Evolutionary conservation across 768 basidiomycete species (phyloP).

Genomic region (Tubosaeta sp.): DNA sequence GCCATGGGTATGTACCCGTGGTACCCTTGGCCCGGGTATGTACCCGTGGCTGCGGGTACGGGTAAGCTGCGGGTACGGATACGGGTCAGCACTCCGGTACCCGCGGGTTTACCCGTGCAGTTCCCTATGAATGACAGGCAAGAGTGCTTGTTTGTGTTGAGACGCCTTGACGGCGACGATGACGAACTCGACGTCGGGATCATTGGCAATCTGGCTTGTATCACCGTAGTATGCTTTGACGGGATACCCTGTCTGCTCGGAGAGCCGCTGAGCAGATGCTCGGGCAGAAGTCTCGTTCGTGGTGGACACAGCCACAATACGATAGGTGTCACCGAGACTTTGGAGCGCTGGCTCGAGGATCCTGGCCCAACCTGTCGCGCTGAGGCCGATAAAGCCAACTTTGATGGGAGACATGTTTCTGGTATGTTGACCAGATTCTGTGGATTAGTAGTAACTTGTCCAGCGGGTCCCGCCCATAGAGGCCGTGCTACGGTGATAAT

Average conservation of each 20-base stretch:
- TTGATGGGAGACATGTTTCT: background rate
- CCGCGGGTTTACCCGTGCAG: too few species aligned
- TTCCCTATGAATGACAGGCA: slow-evolving; percentile 12
- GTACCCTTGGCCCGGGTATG: too few species aligned
- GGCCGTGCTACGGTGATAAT: too few species aligned
- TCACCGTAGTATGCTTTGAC: slow-evolving; percentile 11
- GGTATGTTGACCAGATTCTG: too few species aligned
- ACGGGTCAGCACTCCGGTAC: too few species aligned
- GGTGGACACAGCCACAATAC: slow-evolving; percentile 10
- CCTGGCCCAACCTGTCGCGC: slow-evolving; percentile 3
- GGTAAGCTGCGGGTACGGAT: too few species aligned
- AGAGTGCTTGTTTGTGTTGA: slow-evolving; percentile 3
- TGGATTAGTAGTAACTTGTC: too few species aligned
- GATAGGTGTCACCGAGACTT: slow-evolving; percentile 9
- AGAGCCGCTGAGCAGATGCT: slow-evolving; percentile 5
- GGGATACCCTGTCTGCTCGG: slow-evolving; percentile 1
- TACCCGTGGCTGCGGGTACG: too few species aligned
- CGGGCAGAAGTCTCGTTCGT: slow-evolving; percentile 7
- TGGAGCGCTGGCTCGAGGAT: slow-evolving; percentile 6
- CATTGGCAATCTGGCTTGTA: slow-evolving; percentile 11
- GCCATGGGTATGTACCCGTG: too few species aligned
- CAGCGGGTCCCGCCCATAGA: too few species aligned
- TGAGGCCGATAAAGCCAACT: slow-evolving; percentile 9
- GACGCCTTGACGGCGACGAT: slow-evolving; percentile 10
- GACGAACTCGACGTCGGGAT: slow-evolving; percentile 13